phyloP scores from a whole-genome alignment of 176 grass and related monocot genomes.

The Musa troglodytarum region DNA sequence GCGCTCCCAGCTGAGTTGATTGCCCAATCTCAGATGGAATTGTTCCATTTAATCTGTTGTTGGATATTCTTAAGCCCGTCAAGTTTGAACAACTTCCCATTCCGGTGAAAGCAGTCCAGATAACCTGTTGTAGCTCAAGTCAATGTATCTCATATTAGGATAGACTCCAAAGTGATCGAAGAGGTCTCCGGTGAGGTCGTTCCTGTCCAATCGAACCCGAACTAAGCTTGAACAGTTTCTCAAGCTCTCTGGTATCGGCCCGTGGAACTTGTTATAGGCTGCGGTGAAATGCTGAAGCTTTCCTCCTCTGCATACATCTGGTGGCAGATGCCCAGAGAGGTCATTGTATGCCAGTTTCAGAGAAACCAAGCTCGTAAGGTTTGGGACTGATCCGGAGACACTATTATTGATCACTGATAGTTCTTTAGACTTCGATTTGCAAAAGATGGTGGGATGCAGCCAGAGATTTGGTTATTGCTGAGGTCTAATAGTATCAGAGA shows the following conservation, averaged over 20 bases:
- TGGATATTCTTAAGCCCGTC: background rate
- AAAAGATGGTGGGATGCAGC: background rate
- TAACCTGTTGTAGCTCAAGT: background rate
- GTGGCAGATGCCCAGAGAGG: background rate
- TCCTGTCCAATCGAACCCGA: background rate
- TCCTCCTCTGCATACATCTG: background rate
- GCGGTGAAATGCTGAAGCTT: background rate
- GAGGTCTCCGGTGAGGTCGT: background rate
- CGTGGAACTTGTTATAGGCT: background rate
- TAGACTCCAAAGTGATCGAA: background rate
- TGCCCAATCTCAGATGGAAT: slow-evolving; percentile 1
- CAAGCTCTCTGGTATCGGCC: background rate
- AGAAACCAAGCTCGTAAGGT: background rate
- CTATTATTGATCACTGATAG: no score
- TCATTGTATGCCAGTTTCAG: background rate
- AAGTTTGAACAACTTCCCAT: background rate
- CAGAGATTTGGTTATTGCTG: background rate
- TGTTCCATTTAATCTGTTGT: background rate
- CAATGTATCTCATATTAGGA: background rate
- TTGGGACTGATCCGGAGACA: no score
- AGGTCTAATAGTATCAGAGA: background rate
- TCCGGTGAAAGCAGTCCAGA: background rate
- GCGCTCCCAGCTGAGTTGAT: background rate
- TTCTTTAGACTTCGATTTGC: background rate
- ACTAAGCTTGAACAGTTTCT: background rate